phyloP scores from a whole-genome alignment of 441 rosid species.

The Macaranga tanarius region DNA sequence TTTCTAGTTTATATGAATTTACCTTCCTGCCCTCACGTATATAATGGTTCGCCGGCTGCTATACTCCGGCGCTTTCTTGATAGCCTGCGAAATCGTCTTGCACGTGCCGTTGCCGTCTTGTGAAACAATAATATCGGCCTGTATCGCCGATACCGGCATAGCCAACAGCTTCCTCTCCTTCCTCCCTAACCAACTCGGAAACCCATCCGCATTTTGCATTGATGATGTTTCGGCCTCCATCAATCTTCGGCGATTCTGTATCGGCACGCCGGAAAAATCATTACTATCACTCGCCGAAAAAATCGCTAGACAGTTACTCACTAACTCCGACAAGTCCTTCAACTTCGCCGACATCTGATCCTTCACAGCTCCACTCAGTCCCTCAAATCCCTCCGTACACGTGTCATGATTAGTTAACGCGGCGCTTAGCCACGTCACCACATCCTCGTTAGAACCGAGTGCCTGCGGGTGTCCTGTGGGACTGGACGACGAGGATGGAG shows the following conservation, averaged over 20 bases:
- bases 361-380: constrained; percentile 54
- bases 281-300: constrained; percentile 44
- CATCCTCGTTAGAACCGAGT: constrained; percentile 51
- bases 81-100: constrained; percentile 76
- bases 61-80: constrained; percentile 75
- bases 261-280: constrained; percentile 76
- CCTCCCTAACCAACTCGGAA: constrained; percentile 68
- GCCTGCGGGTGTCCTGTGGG: neutral
- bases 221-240: constrained; percentile 7
- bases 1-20: constrained; percentile 15
- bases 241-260: constrained; percentile 65
- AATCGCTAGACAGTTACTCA: constrained; percentile 79
- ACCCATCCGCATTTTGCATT: constrained; percentile 20
- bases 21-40: constrained; percentile 88
- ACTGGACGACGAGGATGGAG: constrained; percentile 14
- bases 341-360: constrained; percentile 49
- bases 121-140: constrained; percentile 84
- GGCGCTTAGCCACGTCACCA: constrained; percentile 88
- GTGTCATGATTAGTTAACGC: constrained; percentile 94
- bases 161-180: constrained; percentile 60
- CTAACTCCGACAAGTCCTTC: constrained; percentile 75
- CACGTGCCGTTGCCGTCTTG: constrained; percentile 69
- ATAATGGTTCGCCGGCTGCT: constrained; percentile 65
- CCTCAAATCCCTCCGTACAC: constrained; percentile 74
- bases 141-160: constrained; percentile 53